Conservation (phyloP, 768 basidiomycete genomes). For the Russula vinacea region DNA sequence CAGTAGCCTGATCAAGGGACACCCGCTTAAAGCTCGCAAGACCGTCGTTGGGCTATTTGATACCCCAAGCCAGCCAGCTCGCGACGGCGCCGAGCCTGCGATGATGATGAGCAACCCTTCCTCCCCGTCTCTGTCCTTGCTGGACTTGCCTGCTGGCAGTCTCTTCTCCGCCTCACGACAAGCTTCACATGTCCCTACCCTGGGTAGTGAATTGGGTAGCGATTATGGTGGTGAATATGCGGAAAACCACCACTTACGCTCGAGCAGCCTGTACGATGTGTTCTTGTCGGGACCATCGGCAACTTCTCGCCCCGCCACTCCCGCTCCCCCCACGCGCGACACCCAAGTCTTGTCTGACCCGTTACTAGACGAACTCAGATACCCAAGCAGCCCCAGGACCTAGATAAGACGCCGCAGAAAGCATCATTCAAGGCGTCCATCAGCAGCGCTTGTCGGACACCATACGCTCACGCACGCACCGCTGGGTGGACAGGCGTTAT, state of each 20-base stretch:
- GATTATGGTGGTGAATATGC: constrained; percentile 48
- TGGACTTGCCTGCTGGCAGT: constrained; percentile 22
- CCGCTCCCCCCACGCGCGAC: constrained; percentile 12
- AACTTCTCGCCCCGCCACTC: constrained; percentile 31
- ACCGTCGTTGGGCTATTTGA: constrained; percentile 66
- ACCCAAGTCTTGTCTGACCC: constrained; percentile 17
- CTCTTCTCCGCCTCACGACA: constrained; percentile 8
- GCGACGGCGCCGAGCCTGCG: constrained; percentile 11
- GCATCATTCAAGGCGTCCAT: constrained; percentile 27
- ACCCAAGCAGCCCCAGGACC: constrained; percentile 21
- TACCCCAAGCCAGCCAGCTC: constrained; percentile 28
- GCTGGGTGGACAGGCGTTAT: constrained; percentile 59
- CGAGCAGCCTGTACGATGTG: constrained; percentile 55
- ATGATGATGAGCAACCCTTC: constrained; percentile 9
- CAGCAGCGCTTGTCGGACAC: constrained; percentile 45
- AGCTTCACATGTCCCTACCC: constrained; percentile 37
- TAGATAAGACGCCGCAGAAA: constrained; percentile 28
- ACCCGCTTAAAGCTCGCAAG: constrained; percentile 40
- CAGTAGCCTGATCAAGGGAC: constrained; percentile 11
- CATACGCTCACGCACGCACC: constrained; percentile 54
- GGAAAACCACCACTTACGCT: constrained; percentile 47
- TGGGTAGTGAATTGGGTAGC: constrained; percentile 58
- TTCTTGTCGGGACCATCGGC: constrained; percentile 29
- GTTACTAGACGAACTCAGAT: constrained; percentile 28
- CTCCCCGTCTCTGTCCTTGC: constrained; percentile 24